phyloP scores from a whole-genome alignment of 73 alveolate species.

The Uronychia setigera region DNA sequence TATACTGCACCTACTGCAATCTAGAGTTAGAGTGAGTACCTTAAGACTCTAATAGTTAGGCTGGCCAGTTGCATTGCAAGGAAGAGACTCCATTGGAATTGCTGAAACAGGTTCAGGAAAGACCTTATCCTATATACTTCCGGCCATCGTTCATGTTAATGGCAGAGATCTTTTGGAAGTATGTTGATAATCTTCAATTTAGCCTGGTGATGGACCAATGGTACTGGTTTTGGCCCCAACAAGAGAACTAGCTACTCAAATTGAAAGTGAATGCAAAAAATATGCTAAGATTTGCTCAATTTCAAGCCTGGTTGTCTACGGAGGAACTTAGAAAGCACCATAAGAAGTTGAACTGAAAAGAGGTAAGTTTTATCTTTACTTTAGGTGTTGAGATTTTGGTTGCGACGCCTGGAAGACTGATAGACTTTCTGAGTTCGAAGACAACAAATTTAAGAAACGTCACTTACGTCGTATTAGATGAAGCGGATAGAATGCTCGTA shows the following conservation, averaged over 20 bases:
- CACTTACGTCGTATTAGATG: slow-evolving; percentile 94
- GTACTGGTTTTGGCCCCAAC: slow-evolving; percentile 97
- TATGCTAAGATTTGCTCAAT: slow-evolving; percentile 71
- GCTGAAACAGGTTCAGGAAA: slow-evolving; percentile 94
- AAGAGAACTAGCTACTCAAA: slow-evolving; percentile 94
- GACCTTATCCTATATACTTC: slow-evolving; percentile 83
- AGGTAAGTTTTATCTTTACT: slow-evolving; percentile 14
- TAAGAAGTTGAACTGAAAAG: slow-evolving; percentile 64
- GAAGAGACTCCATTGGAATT: slow-evolving; percentile 83
- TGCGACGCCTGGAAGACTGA: slow-evolving; percentile 97
- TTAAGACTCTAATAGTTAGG: slow-evolving; percentile 73
- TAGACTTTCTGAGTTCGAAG: slow-evolving; percentile 79
- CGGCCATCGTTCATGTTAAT: slow-evolving; percentile 80
- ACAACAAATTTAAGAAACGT: slow-evolving; percentile 78
- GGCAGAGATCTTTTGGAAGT: slow-evolving; percentile 59
- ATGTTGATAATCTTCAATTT: slow-evolving; percentile 31
- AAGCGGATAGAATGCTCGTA: slow-evolving; percentile 96
- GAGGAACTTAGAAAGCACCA: slow-evolving; percentile 90
- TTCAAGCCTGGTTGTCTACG: slow-evolving; percentile 86
- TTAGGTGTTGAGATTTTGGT: slow-evolving; percentile 89
- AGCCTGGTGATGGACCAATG: slow-evolving; percentile 94
- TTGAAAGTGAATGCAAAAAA: slow-evolving; percentile 61
- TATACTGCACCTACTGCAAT: slow-evolving; percentile 64
- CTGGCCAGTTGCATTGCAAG: slow-evolving; percentile 83
- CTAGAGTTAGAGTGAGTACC: slow-evolving; percentile 18